Evolutionary conservation across 1,284 basidiomycete species (phyloP), one percentile per base, ranked within the genome.

Genomic region (Peniophora sp.): DNA sequence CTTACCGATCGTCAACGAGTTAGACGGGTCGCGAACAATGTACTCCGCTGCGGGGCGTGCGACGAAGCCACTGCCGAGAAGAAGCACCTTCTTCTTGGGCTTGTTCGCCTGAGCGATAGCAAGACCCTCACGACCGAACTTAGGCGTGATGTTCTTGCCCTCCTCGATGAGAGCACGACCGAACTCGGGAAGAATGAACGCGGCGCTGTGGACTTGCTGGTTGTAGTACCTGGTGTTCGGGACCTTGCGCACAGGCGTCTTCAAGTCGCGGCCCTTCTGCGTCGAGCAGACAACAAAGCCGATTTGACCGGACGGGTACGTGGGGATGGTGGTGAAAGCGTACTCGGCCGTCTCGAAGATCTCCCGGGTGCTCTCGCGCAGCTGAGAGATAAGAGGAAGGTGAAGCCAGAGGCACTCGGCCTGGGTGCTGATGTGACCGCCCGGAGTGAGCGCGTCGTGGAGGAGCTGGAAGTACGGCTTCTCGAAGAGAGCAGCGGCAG

Each of bases 391-490:
- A 60, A 99, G 81, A 20, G 81, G 78, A 34, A 98, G 79, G 71
- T 99, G 97, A 44, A 98, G 72, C 96, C 97, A 99, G 49, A 95
- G 78, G 64, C 87, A 96, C 71, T 99, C 97, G 36, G 85, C 95
- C 72, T 99, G 97, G 14, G 95, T 97, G 41, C 92, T 92, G 66
- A 98, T 96, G 68, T 93, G 85, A 24, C 96, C 96, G 47, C 92
- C 94, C 2, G 88, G 88, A 49, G 86, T 77, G 58, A 99, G 81
- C 0, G 96, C 92, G 59, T 92, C 85, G 65, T 92, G 83, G 55
- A 99, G 81, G 47, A 99, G 84, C 65, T 93, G 81, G 74, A 98
- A 99, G 81, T 97, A 99, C 1, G 95, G 91, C 68, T 94, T 91
- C 73, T 99, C 82, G 81, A 99, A 99, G 58, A 99, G 86, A 24